Evolutionary conservation across 805 yeast species (phyloP).

Genomic region (Nakazawaea molendinolei): DNA sequence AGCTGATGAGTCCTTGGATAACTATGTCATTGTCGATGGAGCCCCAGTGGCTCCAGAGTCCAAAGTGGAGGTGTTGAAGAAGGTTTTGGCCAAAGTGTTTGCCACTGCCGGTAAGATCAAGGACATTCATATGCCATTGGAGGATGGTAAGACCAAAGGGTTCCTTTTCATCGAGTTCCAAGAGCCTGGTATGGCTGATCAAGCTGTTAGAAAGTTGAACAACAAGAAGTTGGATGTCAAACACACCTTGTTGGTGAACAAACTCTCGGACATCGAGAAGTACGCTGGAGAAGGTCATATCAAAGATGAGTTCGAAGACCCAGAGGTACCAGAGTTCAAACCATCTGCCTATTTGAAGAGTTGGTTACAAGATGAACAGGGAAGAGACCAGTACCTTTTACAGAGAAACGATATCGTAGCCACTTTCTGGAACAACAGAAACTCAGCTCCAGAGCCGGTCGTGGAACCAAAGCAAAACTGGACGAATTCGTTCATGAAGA

Average conservation of each 20-base stretch:
- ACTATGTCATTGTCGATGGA: slow-evolving; percentile 84
- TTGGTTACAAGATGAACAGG: slow-evolving; percentile 85
- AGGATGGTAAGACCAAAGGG: slow-evolving; percentile 77
- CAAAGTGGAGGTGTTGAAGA: slow-evolving; percentile 75
- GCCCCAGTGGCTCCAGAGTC: slow-evolving; percentile 92
- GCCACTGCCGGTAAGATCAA: slow-evolving; percentile 71
- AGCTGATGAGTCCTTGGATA: slow-evolving; percentile 58
- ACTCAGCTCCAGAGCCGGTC: slow-evolving; percentile 64
- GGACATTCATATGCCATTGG: slow-evolving; percentile 78
- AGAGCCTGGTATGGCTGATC: slow-evolving; percentile 57
- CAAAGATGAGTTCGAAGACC: slow-evolving; percentile 59
- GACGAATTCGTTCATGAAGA: slow-evolving; percentile 82
- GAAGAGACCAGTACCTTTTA: slow-evolving; percentile 84
- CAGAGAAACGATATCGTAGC: slow-evolving; percentile 79
- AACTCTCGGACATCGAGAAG: slow-evolving; percentile 74
- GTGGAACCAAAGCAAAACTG: slow-evolving; percentile 77
- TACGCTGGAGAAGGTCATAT: slow-evolving; percentile 61
- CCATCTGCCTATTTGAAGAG: slow-evolving; percentile 77
- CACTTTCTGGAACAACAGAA: slow-evolving; percentile 78
- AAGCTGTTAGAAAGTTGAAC: slow-evolving; percentile 74
- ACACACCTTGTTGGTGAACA: slow-evolving; percentile 83
- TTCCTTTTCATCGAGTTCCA: slow-evolving; percentile 79
- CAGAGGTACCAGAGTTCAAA: slow-evolving; percentile 63
- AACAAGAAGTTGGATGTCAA: slow-evolving; percentile 90
- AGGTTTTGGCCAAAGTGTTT: slow-evolving; percentile 79